Evolutionary conservation across 2,329 filamentous ascomycete species (phyloP), one percentile per base, ranked within the genome.

Genomic region (Akanthomyces muscarius): DNA sequence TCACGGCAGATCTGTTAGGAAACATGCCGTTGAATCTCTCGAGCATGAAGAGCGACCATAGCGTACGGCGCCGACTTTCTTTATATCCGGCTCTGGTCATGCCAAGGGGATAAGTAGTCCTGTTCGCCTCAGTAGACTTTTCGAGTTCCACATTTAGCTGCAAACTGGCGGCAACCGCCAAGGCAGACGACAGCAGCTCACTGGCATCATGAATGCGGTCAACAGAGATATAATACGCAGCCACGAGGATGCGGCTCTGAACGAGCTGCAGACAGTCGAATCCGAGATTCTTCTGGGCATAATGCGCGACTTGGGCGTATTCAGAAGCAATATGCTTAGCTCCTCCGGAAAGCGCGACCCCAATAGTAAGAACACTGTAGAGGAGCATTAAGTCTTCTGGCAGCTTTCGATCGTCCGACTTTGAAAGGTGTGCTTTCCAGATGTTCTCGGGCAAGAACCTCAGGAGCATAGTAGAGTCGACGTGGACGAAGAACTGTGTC

Each of bases 31-130:
- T 86, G 65, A 88, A 83, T 54, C 87, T 83, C 74, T 92, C 89
- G 72, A 90, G 81, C 68, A 91, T 76, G 67, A 88, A 90, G 58
- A 86, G 82, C 33, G 86, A 84, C 89, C 89, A 92, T 69, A 91
- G 88, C 0, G 88, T 91, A 62, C 89, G 81, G 66, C 89, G 81
- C 64, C 86, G 82, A 68, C 87, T 88, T 73, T 92, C 89, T 28
- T 83, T 81, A 67, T 87, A 83, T 36, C 83, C 84, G 56, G 75
- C 74, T 63, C 78, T 80, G 67, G 81, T 83, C 66, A 90, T 78
- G 23, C 80, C 83, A 69, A 85, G 87, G 5, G 85, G 84, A 60
- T 80, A 82, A 0, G 70, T 69, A n/a, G 74, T 69, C 16, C 75
- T 66, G 18, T 65, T 65, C 3, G 69, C 74, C 56, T 82, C 81